These are phyloP conservation scores for Pestalotiopsis sp. DNA, from an alignment of 2,329 filamentous ascomycete genomes.

Conservation along the genomic window DNA sequence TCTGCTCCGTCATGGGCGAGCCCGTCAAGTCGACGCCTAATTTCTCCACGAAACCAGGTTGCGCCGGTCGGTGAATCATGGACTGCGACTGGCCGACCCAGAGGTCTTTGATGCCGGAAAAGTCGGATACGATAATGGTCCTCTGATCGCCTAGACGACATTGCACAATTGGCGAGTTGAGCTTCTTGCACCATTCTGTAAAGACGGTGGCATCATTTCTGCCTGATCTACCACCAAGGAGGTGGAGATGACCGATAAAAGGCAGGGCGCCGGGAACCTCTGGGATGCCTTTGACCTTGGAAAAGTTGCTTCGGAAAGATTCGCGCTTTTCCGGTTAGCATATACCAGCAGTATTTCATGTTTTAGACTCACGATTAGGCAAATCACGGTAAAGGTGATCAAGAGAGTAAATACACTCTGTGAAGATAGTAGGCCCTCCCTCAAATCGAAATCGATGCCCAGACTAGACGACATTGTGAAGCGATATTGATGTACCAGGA, in stretches of 20 bases:
- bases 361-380: background rate
- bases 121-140: constrained; percentile 20
- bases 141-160: constrained; percentile 20
- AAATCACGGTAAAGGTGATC: background rate
- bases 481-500: background rate
- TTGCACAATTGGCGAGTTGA: constrained; percentile 18
- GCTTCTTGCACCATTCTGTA: constrained; percentile 16
- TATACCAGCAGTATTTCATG: no score
- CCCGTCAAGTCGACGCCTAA: constrained; percentile 22
- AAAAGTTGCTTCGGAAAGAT: constrained; percentile 12
- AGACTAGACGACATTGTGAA: constrained; percentile 2
- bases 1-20: constrained; percentile 23
- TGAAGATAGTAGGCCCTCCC: background rate
- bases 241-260: constrained; percentile 20
- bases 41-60: constrained; percentile 24
- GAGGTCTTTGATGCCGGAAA: constrained; percentile 19
- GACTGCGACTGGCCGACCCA: constrained; percentile 20
- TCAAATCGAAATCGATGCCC: background rate
- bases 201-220: constrained; percentile 22
- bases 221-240: constrained; percentile 19
- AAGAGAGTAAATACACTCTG: background rate
- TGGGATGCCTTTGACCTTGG: constrained; percentile 15
- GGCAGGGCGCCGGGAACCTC: constrained; percentile 17
- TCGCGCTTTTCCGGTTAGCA: background rate
- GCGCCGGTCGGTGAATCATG: constrained; percentile 21